Evolutionary conservation across 345 rosid genomes (phyloP).

Genomic region (Eucalyptus caleyi): DNA sequence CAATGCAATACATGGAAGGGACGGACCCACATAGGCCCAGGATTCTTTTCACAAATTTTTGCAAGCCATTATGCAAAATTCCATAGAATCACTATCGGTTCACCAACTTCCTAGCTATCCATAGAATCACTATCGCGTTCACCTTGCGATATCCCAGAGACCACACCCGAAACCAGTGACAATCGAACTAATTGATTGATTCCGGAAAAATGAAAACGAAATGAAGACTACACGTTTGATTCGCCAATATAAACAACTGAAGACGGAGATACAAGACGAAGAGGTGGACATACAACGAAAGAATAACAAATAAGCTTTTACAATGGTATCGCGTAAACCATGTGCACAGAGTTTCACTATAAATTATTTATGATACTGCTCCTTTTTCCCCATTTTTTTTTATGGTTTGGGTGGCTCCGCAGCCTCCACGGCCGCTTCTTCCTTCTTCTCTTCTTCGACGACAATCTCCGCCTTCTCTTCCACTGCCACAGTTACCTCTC

Average conservation of each 20-base stretch:
- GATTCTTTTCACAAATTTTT: background rate
- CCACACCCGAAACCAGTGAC: background rate
- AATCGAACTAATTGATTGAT: background rate
- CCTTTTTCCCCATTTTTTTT: background rate
- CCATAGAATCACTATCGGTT: background rate
- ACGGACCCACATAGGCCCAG: background rate
- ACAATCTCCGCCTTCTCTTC: background rate
- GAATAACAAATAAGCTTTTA: background rate
- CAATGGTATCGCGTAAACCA: background rate
- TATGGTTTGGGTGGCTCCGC: background rate
- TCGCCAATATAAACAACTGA: background rate
- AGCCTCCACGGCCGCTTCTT: background rate
- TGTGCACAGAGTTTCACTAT: background rate
- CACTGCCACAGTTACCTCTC: conserved; percentile 11
- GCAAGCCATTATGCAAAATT: background rate
- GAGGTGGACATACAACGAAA: background rate
- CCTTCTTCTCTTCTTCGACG: background rate
- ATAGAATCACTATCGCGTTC: background rate
- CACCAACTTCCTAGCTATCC: background rate
- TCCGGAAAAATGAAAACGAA: background rate
- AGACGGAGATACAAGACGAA: background rate
- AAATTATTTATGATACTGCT: background rate
- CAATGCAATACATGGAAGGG: background rate
- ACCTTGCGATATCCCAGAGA: background rate
- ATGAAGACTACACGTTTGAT: background rate